phyloP scores from a whole-genome alignment of 208 protist species.

The Angomonas deanei region DNA sequence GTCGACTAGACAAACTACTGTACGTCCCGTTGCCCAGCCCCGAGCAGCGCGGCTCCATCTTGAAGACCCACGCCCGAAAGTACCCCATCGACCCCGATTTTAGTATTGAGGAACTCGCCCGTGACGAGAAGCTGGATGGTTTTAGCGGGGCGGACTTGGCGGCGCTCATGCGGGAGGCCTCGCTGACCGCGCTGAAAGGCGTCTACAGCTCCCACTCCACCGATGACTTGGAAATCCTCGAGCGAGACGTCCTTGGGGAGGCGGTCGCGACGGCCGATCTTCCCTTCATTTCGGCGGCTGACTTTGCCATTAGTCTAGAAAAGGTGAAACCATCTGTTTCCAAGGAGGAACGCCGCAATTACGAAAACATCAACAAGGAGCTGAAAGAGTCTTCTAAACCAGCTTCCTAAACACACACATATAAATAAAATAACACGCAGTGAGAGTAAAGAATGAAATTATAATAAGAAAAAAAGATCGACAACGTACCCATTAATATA shows the following conservation, averaged over 20 bases:
- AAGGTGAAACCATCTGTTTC: constrained; percentile 83
- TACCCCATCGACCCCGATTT: constrained; percentile 83
- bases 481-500: background rate
- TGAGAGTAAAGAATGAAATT: background rate
- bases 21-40: constrained; percentile 94
- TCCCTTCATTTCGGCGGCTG: constrained; percentile 46
- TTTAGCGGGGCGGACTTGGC: constrained; percentile 95
- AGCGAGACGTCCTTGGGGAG: constrained; percentile 67
- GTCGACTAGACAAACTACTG: constrained; percentile 95
- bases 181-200: constrained; percentile 76
- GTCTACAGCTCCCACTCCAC: constrained; percentile 54
- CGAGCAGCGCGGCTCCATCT: constrained; percentile 83
- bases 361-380: constrained; percentile 55
- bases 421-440: background rate
- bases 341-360: constrained; percentile 54
- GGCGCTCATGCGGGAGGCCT: constrained; percentile 91
- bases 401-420: background rate
- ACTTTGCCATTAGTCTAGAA: constrained; percentile 62
- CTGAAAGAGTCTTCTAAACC: constrained; percentile 8
- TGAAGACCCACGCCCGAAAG: constrained; percentile 84
- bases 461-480: background rate
- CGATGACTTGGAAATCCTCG: constrained; percentile 62
- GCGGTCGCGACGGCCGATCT: constrained; percentile 24
- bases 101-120: constrained; percentile 71
- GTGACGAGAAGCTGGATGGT: constrained; percentile 70